Evolutionary conservation across 1,139 yeast genomes (phyloP).

Genomic region (Diutina ranongensis): DNA sequence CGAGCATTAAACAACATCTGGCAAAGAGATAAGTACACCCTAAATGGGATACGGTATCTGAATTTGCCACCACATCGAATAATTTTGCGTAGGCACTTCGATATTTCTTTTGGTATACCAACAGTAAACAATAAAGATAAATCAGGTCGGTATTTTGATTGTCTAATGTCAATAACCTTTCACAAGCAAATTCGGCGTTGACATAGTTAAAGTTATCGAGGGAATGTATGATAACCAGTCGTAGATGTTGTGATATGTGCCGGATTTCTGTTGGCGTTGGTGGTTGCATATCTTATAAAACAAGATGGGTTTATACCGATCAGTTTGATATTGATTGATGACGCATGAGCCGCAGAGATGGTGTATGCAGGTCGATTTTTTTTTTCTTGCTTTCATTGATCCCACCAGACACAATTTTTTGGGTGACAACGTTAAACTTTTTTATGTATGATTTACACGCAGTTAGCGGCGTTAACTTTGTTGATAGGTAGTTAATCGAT

Average conservation of each 20-base stretch:
- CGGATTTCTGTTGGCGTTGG: background rate
- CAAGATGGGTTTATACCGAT: background rate
- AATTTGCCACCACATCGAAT: conserved; percentile 15
- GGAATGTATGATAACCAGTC: conserved; percentile 53
- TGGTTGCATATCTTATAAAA: conserved; percentile 3
- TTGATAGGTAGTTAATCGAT: no score
- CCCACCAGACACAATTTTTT: background rate
- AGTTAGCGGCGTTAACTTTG: no score
- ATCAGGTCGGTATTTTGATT: conserved; percentile 39
- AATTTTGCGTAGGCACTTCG: conserved; percentile 49
- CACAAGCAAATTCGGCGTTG: conserved; percentile 77
- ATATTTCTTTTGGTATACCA: conserved; percentile 41
- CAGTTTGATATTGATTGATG: background rate
- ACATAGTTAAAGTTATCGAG: conserved; percentile 57
- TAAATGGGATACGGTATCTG: conserved; percentile 24
- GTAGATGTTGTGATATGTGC: conserved; percentile 15
- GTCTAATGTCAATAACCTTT: conserved; percentile 52
- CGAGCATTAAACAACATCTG: conserved; percentile 47
- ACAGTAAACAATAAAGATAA: conserved; percentile 54
- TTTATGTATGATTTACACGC: no score
- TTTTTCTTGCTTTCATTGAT: background rate
- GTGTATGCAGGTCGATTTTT: background rate
- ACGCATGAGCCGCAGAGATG: background rate
- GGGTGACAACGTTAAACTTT: background rate
- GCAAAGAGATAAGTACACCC: conserved; percentile 70